Percentiles rank a stretch among this genome's conserved stretches.
phyloP scores from a whole-genome alignment of 192 early-diverging fungal species.

The Gamsiella multidivaricata region DNA sequence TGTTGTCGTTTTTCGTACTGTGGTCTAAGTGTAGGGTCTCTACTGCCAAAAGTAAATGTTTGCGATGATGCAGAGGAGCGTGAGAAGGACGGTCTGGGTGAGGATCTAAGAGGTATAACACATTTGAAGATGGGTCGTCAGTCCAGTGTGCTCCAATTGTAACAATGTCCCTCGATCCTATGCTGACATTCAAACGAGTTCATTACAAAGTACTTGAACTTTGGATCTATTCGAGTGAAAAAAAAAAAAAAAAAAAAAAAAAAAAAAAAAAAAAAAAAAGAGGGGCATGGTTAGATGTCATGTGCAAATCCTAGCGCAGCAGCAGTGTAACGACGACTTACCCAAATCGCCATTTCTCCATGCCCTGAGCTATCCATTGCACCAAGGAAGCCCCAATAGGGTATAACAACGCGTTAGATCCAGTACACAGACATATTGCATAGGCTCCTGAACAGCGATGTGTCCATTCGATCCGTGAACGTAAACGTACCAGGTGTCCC shows the following conservation, averaged over 20 bases:
- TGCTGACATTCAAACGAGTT: not conserved
- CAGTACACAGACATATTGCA: not conserved
- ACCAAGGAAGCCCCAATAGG: not conserved
- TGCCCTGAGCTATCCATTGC: conserved; percentile 21
- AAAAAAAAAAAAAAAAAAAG: not conserved
- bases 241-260: conserved; percentile 3
- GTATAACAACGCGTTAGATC: not conserved
- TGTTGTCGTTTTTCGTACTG: not conserved
- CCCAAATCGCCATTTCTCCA: conserved; percentile 52
- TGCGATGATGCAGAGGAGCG: conserved; percentile 47
- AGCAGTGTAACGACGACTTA: conserved; percentile 5
- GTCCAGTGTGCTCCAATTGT: not conserved
- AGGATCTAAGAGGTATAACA: conserved; percentile 24
- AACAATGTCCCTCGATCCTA: not conserved
- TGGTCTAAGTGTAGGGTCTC: not conserved
- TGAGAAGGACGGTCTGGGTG: conserved; percentile 36
- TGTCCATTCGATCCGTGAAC: not conserved
- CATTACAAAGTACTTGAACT: conserved; percentile 56
- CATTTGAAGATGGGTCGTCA: not conserved
- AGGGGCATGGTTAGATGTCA: not conserved
- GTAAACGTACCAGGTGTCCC: conserved; percentile 31
- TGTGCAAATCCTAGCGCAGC: not conserved
- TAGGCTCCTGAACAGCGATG: not conserved
- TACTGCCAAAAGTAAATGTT: conserved; percentile 54
- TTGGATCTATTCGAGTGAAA: conserved; percentile 24